phyloP scores from a whole-genome alignment of 2,329 filamentous ascomycete genomes.

The Davidsoniella australis region DNA sequence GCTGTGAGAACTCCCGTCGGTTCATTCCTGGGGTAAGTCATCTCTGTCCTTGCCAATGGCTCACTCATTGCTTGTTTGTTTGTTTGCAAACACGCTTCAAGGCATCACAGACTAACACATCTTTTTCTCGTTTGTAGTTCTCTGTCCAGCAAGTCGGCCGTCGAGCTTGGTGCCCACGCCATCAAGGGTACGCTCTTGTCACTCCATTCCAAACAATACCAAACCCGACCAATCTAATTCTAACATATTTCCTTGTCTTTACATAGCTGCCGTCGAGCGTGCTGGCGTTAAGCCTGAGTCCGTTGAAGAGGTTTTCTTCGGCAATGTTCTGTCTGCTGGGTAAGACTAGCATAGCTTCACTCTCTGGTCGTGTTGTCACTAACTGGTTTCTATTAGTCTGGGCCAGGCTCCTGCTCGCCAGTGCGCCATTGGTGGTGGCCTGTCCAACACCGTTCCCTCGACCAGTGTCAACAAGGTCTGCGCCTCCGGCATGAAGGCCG shows the following conservation, averaged over 20 bases:
- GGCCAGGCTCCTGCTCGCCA: constrained; percentile 94
- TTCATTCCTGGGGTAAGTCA: constrained; percentile 70
- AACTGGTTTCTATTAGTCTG: constrained; percentile 36
- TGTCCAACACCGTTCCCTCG: constrained; percentile 60
- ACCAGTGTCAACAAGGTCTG: constrained; percentile 99
- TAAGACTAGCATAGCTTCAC: constrained; percentile 25
- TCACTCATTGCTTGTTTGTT: neutral
- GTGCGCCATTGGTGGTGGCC: constrained; percentile 77
- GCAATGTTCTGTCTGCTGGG: constrained; percentile 95
- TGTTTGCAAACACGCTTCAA: neutral
- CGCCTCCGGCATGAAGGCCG: constrained; percentile 84
- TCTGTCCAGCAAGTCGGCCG: constrained; percentile 70
- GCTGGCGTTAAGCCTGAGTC: constrained; percentile 74
- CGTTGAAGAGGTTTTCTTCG: constrained; percentile 93
- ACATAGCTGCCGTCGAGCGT: constrained; percentile 58
- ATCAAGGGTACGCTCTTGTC: constrained; percentile 59
- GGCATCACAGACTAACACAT: neutral
- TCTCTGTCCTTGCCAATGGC: constrained; percentile 10
- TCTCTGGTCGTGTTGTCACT: constrained; percentile 9
- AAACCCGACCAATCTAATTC: constrained; percentile 11
- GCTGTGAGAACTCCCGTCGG: constrained; percentile 80
- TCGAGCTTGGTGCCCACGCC: constrained; percentile 73
- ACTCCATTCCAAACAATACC: neutral
- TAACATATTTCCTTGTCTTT: constrained; percentile 1
- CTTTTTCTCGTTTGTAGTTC: constrained; percentile 37